Evolutionary conservation across 306 rosid species (phyloP).

Genomic region (Glycyrrhiza uralensis): DNA sequence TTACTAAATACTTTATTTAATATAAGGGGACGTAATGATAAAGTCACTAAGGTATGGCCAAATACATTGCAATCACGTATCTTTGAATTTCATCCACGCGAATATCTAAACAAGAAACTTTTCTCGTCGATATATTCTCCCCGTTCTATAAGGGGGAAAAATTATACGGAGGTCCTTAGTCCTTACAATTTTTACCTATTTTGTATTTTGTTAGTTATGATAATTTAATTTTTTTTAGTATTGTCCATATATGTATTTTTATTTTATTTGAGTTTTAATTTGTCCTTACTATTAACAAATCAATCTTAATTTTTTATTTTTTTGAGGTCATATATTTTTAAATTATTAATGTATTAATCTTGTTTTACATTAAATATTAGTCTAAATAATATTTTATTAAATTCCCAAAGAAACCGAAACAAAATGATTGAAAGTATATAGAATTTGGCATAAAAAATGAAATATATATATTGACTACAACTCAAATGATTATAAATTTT

Average conservation of each 20-base stretch:
- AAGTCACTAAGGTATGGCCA: conserved; percentile 20
- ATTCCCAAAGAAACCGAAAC: too few species aligned
- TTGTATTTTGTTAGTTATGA: neutral
- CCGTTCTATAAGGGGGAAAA: neutral
- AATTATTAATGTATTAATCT: too few species aligned
- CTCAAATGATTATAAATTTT: too few species aligned
- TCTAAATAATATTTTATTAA: too few species aligned
- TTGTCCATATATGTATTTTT: neutral
- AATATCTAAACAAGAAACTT: neutral
- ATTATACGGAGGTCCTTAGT: neutral
- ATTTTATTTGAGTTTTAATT: neutral
- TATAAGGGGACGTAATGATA: neutral
- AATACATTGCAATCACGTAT: neutral
- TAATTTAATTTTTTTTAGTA: neutral
- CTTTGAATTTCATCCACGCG: neutral
- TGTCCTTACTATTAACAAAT: neutral
- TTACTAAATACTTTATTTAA: neutral
- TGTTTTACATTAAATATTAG: too few species aligned
- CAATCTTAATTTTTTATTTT: too few species aligned
- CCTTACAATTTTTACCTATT: neutral
- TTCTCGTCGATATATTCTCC: neutral
- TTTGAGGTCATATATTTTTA: too few species aligned
- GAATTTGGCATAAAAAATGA: too few species aligned
- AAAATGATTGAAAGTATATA: too few species aligned
- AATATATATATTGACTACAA: too few species aligned